Conservation (phyloP, 1,284 basidiomycete genomes). For the Cutaneotrichosporon cyanovorans region DNA sequence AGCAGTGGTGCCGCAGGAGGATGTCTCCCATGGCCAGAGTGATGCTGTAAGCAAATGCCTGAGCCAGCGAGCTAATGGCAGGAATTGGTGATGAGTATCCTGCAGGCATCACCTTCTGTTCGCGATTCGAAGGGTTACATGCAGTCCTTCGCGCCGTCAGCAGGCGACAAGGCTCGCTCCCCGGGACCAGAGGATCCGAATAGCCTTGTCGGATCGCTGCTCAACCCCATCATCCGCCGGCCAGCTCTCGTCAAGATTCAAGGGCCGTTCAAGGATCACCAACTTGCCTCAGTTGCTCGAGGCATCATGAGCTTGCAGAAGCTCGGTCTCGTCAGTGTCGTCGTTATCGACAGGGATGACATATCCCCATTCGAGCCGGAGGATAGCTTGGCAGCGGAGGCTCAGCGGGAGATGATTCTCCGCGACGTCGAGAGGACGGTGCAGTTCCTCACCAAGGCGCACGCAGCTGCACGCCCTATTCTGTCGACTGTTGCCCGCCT, state of each 20-base stretch:
- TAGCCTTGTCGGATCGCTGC: constrained; percentile 68
- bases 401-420: constrained; percentile 61
- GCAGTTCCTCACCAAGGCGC: constrained; percentile 72
- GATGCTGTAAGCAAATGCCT: not conserved
- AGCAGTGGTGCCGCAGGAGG: not conserved
- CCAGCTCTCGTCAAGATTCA: constrained; percentile 90
- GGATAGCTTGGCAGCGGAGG: constrained; percentile 28
- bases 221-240: constrained; percentile 60
- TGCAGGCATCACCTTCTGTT: constrained; percentile 84
- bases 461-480: constrained; percentile 78
- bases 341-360: constrained; percentile 85
- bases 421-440: constrained; percentile 76
- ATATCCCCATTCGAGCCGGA: constrained; percentile 57
- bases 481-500: constrained; percentile 76
- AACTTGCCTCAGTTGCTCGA: constrained; percentile 85
- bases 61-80: constrained; percentile 40
- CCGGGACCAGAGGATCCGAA: constrained; percentile 36
- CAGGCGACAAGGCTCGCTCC: constrained; percentile 19
- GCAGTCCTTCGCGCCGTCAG: constrained; percentile 62
- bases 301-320: constrained; percentile 94
- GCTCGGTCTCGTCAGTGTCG: constrained; percentile 87
- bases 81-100: constrained; percentile 94
- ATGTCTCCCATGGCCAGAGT: not conserved
- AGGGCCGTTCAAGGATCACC: constrained; percentile 90
- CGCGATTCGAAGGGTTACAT: constrained; percentile 87